Evolutionary conservation across 495 filamentous ascomycete genomes (phyloP).

Genomic region (Penicillium antarcticum): DNA sequence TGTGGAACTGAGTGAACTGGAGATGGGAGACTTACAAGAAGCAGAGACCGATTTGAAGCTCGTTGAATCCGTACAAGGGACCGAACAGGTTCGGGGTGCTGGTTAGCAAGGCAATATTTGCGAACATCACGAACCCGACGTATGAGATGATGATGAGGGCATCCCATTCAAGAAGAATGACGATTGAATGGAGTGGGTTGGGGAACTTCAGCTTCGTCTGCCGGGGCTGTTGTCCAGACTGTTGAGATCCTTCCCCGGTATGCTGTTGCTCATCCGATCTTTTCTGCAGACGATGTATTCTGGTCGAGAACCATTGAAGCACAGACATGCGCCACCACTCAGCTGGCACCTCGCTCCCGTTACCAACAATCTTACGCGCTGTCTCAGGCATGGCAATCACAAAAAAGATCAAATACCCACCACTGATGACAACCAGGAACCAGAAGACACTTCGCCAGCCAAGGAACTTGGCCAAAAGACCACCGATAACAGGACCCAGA

Average conservation of each 20-base stretch:
- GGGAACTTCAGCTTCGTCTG: slow-evolving; percentile 53
- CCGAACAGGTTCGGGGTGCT: slow-evolving; percentile 59
- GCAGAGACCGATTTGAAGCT: slow-evolving; percentile 62
- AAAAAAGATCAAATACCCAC: slow-evolving; percentile 36
- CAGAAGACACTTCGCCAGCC: slow-evolving; percentile 46
- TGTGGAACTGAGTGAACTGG: background rate
- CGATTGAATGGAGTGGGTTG: slow-evolving; percentile 62
- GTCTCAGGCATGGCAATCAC: slow-evolving; percentile 63
- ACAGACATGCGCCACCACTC: slow-evolving; percentile 38
- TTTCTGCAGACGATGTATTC: slow-evolving; percentile 10
- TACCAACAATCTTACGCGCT: slow-evolving; percentile 65
- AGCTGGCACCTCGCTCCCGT: slow-evolving; percentile 44
- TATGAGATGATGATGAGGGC: slow-evolving; percentile 55
- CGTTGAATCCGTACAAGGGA: slow-evolving; percentile 60
- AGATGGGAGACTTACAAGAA: slow-evolving; percentile 24
- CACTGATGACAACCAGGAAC: slow-evolving; percentile 37
- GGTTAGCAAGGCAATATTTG: slow-evolving; percentile 41
- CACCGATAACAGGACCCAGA: slow-evolving; percentile 43
- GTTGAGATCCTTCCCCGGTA: background rate
- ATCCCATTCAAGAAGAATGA: slow-evolving; percentile 63
- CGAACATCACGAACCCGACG: slow-evolving; percentile 54
- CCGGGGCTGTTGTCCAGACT: background rate
- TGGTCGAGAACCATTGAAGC: slow-evolving; percentile 25
- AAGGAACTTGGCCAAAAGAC: slow-evolving; percentile 29
- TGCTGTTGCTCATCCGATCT: slow-evolving; percentile 17